Evolutionary conservation across 1,284 basidiomycete genomes (phyloP).

Genomic region (Chiua sp.): DNA sequence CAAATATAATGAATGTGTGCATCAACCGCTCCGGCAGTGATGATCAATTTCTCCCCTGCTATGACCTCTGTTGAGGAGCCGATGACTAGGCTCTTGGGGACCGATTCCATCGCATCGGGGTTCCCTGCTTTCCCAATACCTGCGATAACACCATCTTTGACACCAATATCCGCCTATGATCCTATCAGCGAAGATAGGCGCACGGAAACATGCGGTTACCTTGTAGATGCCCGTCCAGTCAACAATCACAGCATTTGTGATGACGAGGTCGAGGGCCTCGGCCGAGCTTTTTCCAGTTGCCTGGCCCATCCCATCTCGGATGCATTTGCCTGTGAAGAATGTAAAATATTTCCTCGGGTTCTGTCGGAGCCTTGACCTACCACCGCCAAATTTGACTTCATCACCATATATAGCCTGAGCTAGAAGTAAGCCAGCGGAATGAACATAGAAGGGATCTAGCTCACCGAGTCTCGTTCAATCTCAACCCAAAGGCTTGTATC

Average conservation of each 20-base stretch:
- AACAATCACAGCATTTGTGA: slow-evolving; percentile 94
- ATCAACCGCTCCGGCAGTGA: slow-evolving; percentile 95
- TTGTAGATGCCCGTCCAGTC: slow-evolving; percentile 98
- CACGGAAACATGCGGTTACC: slow-evolving; percentile 42
- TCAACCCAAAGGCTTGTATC: slow-evolving; percentile 94
- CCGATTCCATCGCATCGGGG: slow-evolving; percentile 90
- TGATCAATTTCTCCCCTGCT: slow-evolving; percentile 92
- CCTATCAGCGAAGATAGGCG: neutral
- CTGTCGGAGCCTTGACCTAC: slow-evolving; percentile 40
- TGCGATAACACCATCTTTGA: slow-evolving; percentile 84
- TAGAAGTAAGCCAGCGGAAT: neutral
- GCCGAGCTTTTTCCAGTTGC: slow-evolving; percentile 73
- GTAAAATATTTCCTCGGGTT: slow-evolving; percentile 12
- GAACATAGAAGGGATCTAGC: slow-evolving; percentile 15
- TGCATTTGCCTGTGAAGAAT: slow-evolving; percentile 72
- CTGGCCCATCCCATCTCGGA: slow-evolving; percentile 98
- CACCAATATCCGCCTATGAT: slow-evolving; percentile 91
- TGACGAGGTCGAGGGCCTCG: slow-evolving; percentile 88
- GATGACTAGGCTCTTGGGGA: slow-evolving; percentile 78
- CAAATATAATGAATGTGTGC: slow-evolving; percentile 95
- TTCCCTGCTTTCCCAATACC: slow-evolving; percentile 98
- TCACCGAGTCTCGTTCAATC: slow-evolving; percentile 87
- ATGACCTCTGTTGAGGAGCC: slow-evolving; percentile 94
- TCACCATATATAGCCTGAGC: slow-evolving; percentile 84
- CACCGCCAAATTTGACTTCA: slow-evolving; percentile 98